phyloP scores from a whole-genome alignment of 768 basidiomycete species.

The Suillus ampliporus region DNA sequence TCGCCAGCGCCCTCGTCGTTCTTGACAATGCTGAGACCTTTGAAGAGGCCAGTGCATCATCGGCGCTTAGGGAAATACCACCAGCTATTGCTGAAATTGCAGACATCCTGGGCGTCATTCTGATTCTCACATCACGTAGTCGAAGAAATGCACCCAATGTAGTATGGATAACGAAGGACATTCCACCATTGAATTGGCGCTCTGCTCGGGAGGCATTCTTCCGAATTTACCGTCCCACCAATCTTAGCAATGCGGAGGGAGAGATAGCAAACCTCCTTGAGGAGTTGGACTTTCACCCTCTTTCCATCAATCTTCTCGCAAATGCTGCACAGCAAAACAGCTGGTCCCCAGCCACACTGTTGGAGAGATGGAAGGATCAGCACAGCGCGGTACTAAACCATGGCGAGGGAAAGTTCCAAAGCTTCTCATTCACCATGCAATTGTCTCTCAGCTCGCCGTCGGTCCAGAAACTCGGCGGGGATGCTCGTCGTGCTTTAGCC shows the following conservation, averaged over 20 bases:
- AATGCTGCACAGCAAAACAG: slow-evolving; percentile 3
- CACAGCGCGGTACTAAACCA: background rate
- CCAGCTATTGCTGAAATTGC: background rate
- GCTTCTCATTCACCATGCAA: background rate
- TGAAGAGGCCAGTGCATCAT: background rate
- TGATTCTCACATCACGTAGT: slow-evolving; percentile 6
- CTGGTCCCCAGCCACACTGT: background rate
- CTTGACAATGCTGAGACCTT: slow-evolving; percentile 6
- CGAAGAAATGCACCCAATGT: background rate
- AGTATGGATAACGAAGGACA: background rate
- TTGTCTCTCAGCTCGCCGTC: slow-evolving; percentile 2
- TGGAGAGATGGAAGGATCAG: background rate
- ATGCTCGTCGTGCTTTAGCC: background rate
- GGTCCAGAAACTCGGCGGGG: background rate
- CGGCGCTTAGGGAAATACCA: background rate
- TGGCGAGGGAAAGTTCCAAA: background rate
- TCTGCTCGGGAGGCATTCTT: background rate
- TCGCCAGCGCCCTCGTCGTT: background rate
- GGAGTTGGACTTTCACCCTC: background rate
- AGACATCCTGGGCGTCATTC: background rate
- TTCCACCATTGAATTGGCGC: background rate
- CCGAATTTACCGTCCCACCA: background rate
- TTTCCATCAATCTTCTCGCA: slow-evolving; percentile 3
- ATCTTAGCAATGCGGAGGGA: background rate
- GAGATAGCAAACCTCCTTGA: background rate